Base-by-base conservation (phyloP, 768 basidiomycete species). In the Suillus lakei region DNA sequence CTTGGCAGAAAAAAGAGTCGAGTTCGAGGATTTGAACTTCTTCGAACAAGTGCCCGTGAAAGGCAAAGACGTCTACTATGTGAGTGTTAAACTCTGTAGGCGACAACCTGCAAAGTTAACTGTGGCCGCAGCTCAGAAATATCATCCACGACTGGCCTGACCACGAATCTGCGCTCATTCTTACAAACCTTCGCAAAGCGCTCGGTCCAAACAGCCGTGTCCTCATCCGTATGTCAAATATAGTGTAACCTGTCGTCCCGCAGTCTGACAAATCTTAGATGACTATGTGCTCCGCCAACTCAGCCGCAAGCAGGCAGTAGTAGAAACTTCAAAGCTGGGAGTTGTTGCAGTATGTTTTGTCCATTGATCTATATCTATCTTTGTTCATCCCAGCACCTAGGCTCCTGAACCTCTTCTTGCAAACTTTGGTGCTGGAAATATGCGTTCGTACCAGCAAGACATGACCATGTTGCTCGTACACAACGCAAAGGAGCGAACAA, bases 131-230 rank as follows among this genome's bases (percentile, higher is more conserved):
- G 70, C 54, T 71, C 15, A 62, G 70, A 23, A 70, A 69, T 36
- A 70, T 75, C 46, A 70, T 73, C 32, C 78, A 78, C 50, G 70
- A 79, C 63, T 80, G 77, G 78, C 69, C 76, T 10, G 79, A 79
- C 62, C 62, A 68, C 2, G 68, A 73, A n/a, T 66, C 72, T 15
- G 43, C 63, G 1, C 61, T 69, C 5, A 77, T 79, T 44, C 67
- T 79, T 23, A 63, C 61, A 26, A 77, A 78, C 62, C 43, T 80
- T 56, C 70, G 75, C 30, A 60, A 69, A 64, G 77, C 73, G 9
- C 67, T 80, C 66, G 70, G 67, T 32, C 72, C 75, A 6, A 59
- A 73, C 39, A 74, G 73, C 32, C 76, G 74, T 2, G 46, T 80
- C 21, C 72, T 79, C 41, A 71, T 80, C 41, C 76, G 78, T 77